phyloP scores from a whole-genome alignment of 1,284 basidiomycete genomes.

The Coriolopsis trogii region DNA sequence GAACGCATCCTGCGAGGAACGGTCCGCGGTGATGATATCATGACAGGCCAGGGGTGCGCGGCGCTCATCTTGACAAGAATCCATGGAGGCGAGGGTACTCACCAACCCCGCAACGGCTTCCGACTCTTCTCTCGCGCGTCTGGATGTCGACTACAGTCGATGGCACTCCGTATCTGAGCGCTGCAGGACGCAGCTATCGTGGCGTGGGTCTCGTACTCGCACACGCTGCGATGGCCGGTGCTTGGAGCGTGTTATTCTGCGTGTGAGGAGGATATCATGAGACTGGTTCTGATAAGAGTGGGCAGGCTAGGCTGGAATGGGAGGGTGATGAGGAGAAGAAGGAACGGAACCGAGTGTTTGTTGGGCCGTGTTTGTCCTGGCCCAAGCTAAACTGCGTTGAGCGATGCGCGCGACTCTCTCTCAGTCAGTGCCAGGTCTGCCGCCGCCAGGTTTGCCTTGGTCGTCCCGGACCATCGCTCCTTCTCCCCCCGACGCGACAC shows the following conservation, averaged over 20 bases:
- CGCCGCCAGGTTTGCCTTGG: neutral
- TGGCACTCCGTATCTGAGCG: too few relatives aligned
- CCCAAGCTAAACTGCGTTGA: constrained; percentile 19
- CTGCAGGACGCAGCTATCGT: too few relatives aligned
- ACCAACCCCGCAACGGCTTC: too few relatives aligned
- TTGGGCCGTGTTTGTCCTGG: constrained; percentile 23
- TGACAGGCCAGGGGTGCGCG: neutral
- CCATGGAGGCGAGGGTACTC: neutral
- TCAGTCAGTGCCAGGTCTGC: too few relatives aligned
- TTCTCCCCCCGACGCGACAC: constrained; percentile 18
- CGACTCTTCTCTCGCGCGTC: neutral
- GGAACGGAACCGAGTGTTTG: constrained; percentile 18
- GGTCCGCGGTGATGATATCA: constrained; percentile 7
- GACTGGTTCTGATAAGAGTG: neutral
- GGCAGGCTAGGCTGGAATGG: neutral
- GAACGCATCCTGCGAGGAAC: too few relatives aligned
- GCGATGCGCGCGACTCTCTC: neutral
- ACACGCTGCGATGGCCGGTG: too few relatives aligned
- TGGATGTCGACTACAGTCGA: too few relatives aligned
- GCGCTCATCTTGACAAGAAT: neutral
- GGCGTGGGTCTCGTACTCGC: too few relatives aligned
- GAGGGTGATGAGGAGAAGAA: neutral
- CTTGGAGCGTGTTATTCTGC: neutral
- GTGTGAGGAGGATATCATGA: neutral
- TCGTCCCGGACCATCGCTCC: constrained; percentile 14